Evolutionary conservation across 176 grass and related monocot species (phyloP).

Genomic region (Aegilops speltoides): DNA sequence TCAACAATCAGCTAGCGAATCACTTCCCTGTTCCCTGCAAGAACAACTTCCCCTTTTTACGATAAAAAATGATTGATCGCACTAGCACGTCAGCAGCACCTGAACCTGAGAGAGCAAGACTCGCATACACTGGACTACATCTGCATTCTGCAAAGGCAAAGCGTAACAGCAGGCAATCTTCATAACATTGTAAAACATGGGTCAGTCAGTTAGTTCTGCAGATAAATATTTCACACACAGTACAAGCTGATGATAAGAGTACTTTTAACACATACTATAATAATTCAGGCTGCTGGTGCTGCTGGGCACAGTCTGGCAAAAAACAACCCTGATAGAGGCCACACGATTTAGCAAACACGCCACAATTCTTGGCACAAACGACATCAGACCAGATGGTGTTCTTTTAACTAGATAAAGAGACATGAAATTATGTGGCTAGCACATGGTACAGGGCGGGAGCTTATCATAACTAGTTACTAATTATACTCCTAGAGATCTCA

Average conservation of each 20-base stretch:
- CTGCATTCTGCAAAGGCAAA: neutral
- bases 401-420: slow-evolving; percentile 26
- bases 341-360: neutral
- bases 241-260: neutral
- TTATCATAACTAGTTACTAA: slow-evolving; percentile 25
- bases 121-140: neutral
- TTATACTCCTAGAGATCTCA: slow-evolving; percentile 23
- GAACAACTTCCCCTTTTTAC: neutral
- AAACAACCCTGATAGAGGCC: neutral
- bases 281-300: neutral
- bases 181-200: neutral
- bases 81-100: neutral
- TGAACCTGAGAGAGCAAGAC: neutral
- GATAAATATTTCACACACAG: neutral
- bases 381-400: slow-evolving; percentile 31
- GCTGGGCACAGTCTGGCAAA: neutral
- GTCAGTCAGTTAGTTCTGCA: neutral
- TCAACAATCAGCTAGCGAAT: neutral
- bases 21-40: neutral
- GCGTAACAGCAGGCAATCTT: neutral
- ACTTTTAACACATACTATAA: neutral
- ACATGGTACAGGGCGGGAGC: slow-evolving; percentile 12
- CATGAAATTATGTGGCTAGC: slow-evolving; percentile 23
- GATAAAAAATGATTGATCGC: neutral
- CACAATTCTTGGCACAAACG: slow-evolving; percentile 21